Evolutionary conservation across 2,329 filamentous ascomycete species (phyloP).

Genomic region (Arachnopeziza araneosa): DNA sequence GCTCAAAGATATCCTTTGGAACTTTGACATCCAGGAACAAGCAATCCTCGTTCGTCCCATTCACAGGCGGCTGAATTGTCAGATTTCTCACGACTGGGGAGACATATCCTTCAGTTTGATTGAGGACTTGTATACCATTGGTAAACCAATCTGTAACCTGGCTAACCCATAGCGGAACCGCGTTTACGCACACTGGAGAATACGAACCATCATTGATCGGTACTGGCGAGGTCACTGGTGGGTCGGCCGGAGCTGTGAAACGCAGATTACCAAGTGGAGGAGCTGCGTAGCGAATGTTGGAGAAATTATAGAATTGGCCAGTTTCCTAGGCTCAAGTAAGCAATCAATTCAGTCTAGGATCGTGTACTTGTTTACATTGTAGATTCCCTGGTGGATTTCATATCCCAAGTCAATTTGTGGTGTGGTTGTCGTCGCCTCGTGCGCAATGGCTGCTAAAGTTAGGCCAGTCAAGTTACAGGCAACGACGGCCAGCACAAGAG

Average conservation of each 20-base stretch:
- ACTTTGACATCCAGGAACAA: constrained; percentile 43
- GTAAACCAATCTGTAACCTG: constrained; percentile 34
- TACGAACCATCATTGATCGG: constrained; percentile 25
- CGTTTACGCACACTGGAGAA: constrained; percentile 19
- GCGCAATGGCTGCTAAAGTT: background rate
- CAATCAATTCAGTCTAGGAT: background rate
- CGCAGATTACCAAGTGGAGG: constrained; percentile 37
- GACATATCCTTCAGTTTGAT: constrained; percentile 7
- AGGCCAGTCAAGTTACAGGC: background rate
- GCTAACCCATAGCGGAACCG: constrained; percentile 21
- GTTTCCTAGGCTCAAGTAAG: constrained; percentile 24
- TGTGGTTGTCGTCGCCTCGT: background rate
- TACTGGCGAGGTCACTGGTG: constrained; percentile 29
- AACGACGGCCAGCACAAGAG: background rate
- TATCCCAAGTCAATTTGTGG: constrained; percentile 27
- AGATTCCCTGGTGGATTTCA: constrained; percentile 25
- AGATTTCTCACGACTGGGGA: constrained; percentile 8
- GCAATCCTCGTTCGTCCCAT: constrained; percentile 37
- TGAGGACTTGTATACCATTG: constrained; percentile 26
- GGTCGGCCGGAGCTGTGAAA: constrained; percentile 35
- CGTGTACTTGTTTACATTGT: constrained; percentile 20
- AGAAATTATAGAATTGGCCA: constrained; percentile 34
- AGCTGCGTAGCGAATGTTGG: constrained; percentile 39
- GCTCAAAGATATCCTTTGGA: constrained; percentile 33
- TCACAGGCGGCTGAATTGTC: constrained; percentile 1